These are phyloP conservation scores for Auriscalpium microsporum DNA, from an alignment of 768 basidiomycete species.

Conservation along the genomic window DNA sequence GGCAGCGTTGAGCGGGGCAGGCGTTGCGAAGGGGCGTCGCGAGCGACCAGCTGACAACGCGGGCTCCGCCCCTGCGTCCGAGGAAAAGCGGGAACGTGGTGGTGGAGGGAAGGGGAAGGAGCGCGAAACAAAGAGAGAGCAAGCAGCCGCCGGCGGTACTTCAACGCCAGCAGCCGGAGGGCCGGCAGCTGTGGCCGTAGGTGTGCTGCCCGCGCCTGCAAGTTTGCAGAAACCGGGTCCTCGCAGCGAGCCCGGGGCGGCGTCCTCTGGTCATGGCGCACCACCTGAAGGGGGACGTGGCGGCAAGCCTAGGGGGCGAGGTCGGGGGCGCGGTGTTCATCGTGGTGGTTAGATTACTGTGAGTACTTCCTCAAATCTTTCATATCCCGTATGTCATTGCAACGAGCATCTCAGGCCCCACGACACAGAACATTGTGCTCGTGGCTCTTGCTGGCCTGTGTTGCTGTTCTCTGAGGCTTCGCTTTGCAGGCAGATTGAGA, in stretches of 20 bases:
- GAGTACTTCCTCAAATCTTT: neutral
- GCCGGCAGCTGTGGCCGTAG: neutral
- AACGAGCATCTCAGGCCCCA: too few relatives aligned
- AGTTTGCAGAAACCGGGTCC: conserved; percentile 15
- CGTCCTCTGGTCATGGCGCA: neutral
- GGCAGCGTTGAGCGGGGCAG: conserved; percentile 59
- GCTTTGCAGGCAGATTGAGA: too few relatives aligned
- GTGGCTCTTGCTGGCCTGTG: too few relatives aligned
- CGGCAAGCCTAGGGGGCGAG: neutral
- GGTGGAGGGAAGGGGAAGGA: neutral
- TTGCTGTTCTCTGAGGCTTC: too few relatives aligned
- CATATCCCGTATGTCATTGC: too few relatives aligned
- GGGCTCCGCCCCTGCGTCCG: conserved; percentile 14
- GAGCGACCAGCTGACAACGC: conserved; percentile 19
- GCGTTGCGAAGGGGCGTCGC: conserved; percentile 32
- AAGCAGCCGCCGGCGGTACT: neutral
- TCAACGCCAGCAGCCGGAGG: neutral
- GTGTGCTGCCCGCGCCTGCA: conserved; percentile 13
- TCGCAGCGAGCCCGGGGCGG: neutral
- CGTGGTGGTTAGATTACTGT: neutral
- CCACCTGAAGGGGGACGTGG: neutral
- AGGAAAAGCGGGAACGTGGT: conserved; percentile 7
- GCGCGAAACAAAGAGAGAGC: neutral
- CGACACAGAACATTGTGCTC: too few relatives aligned
- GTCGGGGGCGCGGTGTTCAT: neutral